Base-by-base conservation (phyloP, 352 stramenopile genomes). In the Pythium sukuiense region DNA sequence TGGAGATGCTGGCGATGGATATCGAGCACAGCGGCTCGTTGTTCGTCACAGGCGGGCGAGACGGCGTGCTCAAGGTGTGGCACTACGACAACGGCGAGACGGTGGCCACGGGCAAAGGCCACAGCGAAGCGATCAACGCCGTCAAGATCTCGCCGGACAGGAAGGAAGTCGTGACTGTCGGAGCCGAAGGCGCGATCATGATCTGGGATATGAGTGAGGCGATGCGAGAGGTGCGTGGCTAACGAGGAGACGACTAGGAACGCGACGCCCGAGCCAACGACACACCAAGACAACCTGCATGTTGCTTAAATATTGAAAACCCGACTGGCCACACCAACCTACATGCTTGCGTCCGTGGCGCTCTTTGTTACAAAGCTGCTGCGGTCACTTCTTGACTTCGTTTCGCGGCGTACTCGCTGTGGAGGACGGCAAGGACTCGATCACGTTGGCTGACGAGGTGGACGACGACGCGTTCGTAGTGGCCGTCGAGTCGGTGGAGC, bases 11-110 rank as follows among this genome's bases (percentile, higher is more conserved):
- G 35, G 89, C 92, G 29, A 89, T 99, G 70, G 93, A 98, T 77
- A 95, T 99, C 56, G 87, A 97, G 56, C 69, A 72, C 14, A 87
- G 76, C 27, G 97, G 96, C 29, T 89, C 87, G 35, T 64, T 92
- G 20, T 99, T 99, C 66, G 89, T 97, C 30, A 97, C 86, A 18
- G 97, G 94, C 20, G 88, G 83, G 7, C 90, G 85, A 55, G 96
- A 98, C 70, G 91, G 88, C 4, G 76, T 95, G 50, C 74, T 99
- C 29, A 98, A 96, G 71, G 77, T 99, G 29, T 99, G 96, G 93
- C 82, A 98, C 73, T 99, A 99, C 74, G 96, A 99, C 77, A 96
- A 99, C 68, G 96, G 96, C 46, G 81, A 98, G 67, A 80, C 87
- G 4, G 75, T 97, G 6, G 83, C 75, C 1, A 83, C 92, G 43